Conservation (phyloP, 805 yeast species). For the Phaffomyces thermotolerans region DNA sequence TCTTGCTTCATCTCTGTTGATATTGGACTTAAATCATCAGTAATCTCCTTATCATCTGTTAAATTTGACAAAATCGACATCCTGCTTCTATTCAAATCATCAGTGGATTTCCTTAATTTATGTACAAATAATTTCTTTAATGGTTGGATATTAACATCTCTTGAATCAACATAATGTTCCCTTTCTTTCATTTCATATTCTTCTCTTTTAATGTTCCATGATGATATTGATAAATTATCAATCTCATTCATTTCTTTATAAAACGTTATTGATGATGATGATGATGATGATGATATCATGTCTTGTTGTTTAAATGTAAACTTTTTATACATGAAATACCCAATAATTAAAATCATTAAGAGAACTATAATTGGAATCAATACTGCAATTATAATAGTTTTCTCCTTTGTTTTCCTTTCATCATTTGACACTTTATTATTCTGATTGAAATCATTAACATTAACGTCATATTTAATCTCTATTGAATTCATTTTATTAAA, state of each 20-base stretch:
- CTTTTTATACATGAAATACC: slow-evolving; percentile 12
- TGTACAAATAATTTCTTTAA: too few species aligned
- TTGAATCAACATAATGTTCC: slow-evolving; percentile 9
- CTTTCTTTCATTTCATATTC: slow-evolving; percentile 11
- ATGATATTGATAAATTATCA: slow-evolving; percentile 20
- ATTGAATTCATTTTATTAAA: slow-evolving; percentile 26
- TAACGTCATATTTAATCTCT: neutral
- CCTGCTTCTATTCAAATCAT: too few species aligned
- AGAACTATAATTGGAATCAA: slow-evolving; percentile 19
- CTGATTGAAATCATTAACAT: neutral
- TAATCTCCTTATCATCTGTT: neutral
- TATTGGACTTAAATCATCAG: neutral
- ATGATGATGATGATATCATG: slow-evolving; percentile 1
- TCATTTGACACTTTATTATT: neutral
- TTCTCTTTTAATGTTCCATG: slow-evolving; percentile 21
- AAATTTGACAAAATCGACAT: too few species aligned
- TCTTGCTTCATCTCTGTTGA: slow-evolving; percentile 12
- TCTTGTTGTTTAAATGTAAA: neutral
- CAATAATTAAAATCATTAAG: slow-evolving; percentile 13
- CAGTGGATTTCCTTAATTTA: too few species aligned
- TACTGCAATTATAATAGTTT: slow-evolving; percentile 17
- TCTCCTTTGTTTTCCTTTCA: neutral
- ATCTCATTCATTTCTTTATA: slow-evolving; percentile 15
- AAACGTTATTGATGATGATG: slow-evolving; percentile 8
- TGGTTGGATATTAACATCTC: slow-evolving; percentile 5